Conservation (phyloP, 228 moss, liverwort and hornwort genomes). For the Sphagnum magellanicum region DNA sequence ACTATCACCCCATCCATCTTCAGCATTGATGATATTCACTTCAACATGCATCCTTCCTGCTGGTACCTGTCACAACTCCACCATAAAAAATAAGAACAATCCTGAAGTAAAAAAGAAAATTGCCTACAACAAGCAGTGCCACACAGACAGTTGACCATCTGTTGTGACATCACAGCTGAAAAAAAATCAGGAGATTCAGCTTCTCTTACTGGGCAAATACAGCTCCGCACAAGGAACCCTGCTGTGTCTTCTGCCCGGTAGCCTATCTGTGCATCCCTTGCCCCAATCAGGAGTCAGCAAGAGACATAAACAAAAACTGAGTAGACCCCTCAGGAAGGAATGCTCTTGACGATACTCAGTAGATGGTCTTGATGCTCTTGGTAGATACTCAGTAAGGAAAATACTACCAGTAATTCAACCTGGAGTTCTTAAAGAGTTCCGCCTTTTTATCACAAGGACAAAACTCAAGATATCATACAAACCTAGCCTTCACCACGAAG, state of each 20-base stretch:
- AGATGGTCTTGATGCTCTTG: neutral
- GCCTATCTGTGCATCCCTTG: constrained; percentile 43
- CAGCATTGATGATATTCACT: constrained; percentile 67
- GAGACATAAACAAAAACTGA: neutral
- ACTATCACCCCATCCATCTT: constrained; percentile 66
- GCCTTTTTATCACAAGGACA: neutral
- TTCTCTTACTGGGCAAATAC: constrained; percentile 78
- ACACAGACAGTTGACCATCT: neutral
- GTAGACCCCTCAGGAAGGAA: too few species aligned
- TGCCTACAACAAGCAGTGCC: neutral
- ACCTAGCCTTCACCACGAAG: too few species aligned
- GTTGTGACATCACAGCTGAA: neutral
- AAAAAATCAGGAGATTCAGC: neutral
- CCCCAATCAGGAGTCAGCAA: neutral
- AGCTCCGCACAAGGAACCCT: constrained; percentile 75
- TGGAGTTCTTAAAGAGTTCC: neutral
- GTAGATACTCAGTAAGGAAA: neutral
- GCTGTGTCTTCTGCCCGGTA: constrained; percentile 63
- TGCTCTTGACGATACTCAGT: neutral
- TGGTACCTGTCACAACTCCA: constrained; percentile 59
- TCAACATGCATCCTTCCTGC: constrained; percentile 48
- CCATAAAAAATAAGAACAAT: neutral
- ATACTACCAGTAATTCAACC: neutral
- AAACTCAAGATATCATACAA: too few species aligned
- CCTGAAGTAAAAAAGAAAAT: neutral